Base-by-base conservation (phyloP, 2,329 filamentous ascomycete genomes). In the Penicillium sp. region DNA sequence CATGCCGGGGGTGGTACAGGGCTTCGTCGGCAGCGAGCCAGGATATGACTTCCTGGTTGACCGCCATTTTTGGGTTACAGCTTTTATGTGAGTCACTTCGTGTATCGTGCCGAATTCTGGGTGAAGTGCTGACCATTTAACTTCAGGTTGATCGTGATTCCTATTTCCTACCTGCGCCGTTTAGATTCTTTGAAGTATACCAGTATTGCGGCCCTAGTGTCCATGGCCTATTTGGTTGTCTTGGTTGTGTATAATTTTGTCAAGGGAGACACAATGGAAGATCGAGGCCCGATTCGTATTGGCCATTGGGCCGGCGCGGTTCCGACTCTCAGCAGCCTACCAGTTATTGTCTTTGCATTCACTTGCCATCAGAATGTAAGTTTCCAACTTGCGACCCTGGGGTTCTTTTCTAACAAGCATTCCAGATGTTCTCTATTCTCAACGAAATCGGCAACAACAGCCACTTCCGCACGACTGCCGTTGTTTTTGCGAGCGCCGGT, bases 271-370 rank as follows among this genome's bases (percentile, higher is more conserved):
- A 87, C 88, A 1, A 81, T 89, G 56, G 82, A 84, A 17, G 85
- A 89, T 50, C 84, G 90, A 50, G 88, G 90, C 12, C 83, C 87
- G 10, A 85, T 99, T 57, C 85, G 89, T 46, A 77, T 91, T 30
- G 81, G 97, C 60, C 78, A 84, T 59, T 96, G 91, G 88, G 88
- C 86, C 41, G 90, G 93, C 8, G 81, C 90, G 3, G 80, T 96
- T 10, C 84, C 88, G 35, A 87, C 89, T 7, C 80, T 99, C 50
- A 91, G 90, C 64, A 92, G 89, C 60, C 85, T 99, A 61, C 94
- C 94, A 0, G 91, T 99, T 50, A 92, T 97, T 54, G 90, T 99
- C 2, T 99, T 99, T 79, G 94, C 93, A n/a, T 99, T 97, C 73
- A 99, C 94, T 1, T 99, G 94, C 72, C 94, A 99, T 74, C 94